phyloP scores from a whole-genome alignment of 1,139 yeast genomes.

The Suhomyces maxii region DNA sequence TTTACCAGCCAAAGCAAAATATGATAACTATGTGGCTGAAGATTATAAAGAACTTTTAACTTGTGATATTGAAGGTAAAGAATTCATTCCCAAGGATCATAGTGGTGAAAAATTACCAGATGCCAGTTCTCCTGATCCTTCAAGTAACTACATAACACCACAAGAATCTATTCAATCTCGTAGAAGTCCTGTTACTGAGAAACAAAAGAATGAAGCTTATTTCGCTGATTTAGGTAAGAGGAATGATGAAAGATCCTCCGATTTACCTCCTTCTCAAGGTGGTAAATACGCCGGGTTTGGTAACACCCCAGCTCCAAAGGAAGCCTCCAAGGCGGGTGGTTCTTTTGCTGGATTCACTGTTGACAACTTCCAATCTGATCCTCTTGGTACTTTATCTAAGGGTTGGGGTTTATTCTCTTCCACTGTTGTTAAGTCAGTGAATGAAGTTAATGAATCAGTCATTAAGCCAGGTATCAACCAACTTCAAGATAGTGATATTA shows the following conservation, averaged over 20 bases:
- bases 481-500: conserved; percentile 76
- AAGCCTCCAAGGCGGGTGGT: conserved; percentile 30
- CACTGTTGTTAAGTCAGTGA: conserved; percentile 78
- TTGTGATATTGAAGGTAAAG: conserved; percentile 71
- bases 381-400: conserved; percentile 80
- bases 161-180: conserved; percentile 44
- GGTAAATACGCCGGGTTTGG: conserved; percentile 94
- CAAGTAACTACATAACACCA: conserved; percentile 18
- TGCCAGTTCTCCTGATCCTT: conserved; percentile 12
- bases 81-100: conserved; percentile 68
- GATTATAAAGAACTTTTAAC: conserved; percentile 85
- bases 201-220: conserved; percentile 71
- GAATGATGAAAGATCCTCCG: conserved; percentile 72
- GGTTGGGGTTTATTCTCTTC: conserved; percentile 94
- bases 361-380: conserved; percentile 81
- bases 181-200: conserved; percentile 42
- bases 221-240: conserved; percentile 76
- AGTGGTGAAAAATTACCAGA: conserved; percentile 49
- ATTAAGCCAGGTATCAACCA: conserved; percentile 87
- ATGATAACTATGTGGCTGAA: conserved; percentile 87
- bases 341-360: conserved; percentile 58
- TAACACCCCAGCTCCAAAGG: conserved; percentile 58
- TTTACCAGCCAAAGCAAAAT: conserved; percentile 70
- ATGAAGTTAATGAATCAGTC: conserved; percentile 82
- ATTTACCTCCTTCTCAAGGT: conserved; percentile 90